Conservation (phyloP, 2,329 filamentous ascomycete genomes). For the Coniella lustricola region DNA sequence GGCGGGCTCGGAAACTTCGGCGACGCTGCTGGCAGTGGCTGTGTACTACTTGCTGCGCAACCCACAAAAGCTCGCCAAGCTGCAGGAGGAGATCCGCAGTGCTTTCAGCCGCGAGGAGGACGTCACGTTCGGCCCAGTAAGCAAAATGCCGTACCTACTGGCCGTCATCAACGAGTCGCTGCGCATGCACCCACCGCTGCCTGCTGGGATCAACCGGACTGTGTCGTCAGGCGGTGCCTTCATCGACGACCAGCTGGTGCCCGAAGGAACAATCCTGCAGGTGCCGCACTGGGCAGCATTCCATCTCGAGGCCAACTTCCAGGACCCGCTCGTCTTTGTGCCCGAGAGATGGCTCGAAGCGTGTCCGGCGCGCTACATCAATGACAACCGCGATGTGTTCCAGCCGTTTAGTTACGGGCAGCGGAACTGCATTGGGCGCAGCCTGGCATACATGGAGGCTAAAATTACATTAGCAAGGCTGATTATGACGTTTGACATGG, state of each 20-base stretch:
- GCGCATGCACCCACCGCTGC: slow-evolving; percentile 18
- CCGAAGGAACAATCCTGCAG: slow-evolving; percentile 29
- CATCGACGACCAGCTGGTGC: slow-evolving; percentile 18
- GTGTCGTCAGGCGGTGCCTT: slow-evolving; percentile 18
- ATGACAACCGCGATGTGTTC: slow-evolving; percentile 15
- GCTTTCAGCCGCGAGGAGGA: not conserved
- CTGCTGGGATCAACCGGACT: slow-evolving; percentile 11
- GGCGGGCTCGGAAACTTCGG: slow-evolving; percentile 17
- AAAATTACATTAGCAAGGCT: slow-evolving; percentile 18
- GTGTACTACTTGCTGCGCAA: slow-evolving; percentile 15
- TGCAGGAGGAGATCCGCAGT: slow-evolving; percentile 11
- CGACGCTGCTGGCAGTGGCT: slow-evolving; percentile 16
- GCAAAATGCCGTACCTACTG: slow-evolving; percentile 11
- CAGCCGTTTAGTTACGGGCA: slow-evolving; percentile 14
- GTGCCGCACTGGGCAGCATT: slow-evolving; percentile 21
- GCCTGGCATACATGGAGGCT: slow-evolving; percentile 21
- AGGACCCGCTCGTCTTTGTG: slow-evolving; percentile 21
- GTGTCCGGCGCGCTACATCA: slow-evolving; percentile 6
- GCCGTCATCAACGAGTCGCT: slow-evolving; percentile 15
- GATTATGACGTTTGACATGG: slow-evolving; percentile 22
- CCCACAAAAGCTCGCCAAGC: slow-evolving; percentile 8
- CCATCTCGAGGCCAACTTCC: slow-evolving; percentile 23
- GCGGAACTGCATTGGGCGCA: slow-evolving; percentile 15
- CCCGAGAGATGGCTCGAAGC: slow-evolving; percentile 27
- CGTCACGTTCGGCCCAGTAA: slow-evolving; percentile 11